Percentiles rank a stretch among this genome's conserved stretches.
These are phyloP conservation scores for Microstegium vimineum DNA, from an alignment of 176 grass and related monocot species.

Conservation along the genomic window DNA sequence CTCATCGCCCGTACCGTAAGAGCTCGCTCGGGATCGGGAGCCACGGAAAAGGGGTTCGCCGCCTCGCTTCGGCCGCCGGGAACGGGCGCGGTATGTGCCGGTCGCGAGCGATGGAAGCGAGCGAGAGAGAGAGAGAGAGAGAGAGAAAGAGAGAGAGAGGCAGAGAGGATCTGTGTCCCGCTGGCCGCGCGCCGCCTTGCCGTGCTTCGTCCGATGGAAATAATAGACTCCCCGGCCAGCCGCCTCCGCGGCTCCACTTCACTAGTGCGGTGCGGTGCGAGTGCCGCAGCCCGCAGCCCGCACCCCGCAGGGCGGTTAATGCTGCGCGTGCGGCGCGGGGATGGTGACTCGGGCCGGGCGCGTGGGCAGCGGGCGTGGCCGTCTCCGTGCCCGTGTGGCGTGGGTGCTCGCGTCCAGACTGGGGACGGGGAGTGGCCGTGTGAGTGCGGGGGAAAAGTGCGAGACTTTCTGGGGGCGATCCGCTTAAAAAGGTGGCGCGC, in stretches of 20 bases:
- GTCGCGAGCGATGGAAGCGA: not conserved
- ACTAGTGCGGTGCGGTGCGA: slow-evolving; percentile 27
- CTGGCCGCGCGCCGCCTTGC: not conserved
- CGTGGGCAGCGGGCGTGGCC: not conserved
- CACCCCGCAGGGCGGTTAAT: not conserved
- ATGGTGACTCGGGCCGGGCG: slow-evolving; percentile 22
- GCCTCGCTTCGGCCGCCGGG: slow-evolving; percentile 38
- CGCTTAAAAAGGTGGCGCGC: slow-evolving; percentile 26
- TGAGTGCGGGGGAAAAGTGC: not conserved
- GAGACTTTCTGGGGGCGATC: slow-evolving; percentile 20
- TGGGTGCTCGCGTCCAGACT: slow-evolving; percentile 19
- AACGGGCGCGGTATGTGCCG: not conserved
- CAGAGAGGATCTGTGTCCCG: slow-evolving; percentile 35
- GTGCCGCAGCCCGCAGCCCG: not conserved
- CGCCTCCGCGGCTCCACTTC: slow-evolving; percentile 19
- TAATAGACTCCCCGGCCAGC: not conserved
- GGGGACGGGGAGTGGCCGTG: no score
- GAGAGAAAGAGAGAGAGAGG: not conserved
- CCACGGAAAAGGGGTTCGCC: not conserved
- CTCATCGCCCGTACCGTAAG: slow-evolving; percentile 11
- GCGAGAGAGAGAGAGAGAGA: not conserved
- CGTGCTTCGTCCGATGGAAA: not conserved
- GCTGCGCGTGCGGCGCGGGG: slow-evolving; percentile 35
- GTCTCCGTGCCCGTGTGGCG: not conserved
- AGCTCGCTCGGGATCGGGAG: slow-evolving; percentile 3